Base-by-base conservation (phyloP, 2,329 filamentous ascomycete species). In the Diaporthe amygdali region DNA sequence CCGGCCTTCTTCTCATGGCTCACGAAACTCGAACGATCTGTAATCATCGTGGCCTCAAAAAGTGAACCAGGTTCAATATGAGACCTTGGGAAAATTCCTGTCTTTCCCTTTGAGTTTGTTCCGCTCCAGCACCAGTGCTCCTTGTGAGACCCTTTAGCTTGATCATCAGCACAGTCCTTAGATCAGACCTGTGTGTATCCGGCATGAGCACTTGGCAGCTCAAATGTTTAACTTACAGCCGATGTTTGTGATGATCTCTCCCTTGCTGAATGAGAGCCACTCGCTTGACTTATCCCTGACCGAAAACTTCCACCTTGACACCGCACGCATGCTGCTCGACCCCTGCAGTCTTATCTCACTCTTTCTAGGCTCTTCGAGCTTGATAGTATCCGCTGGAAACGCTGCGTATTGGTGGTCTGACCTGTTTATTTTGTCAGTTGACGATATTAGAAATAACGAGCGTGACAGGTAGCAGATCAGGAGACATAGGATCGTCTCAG, bases 211-310 rank as follows among this genome's bases (percentile, higher is more conserved):
- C 15, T 27, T 9, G 10, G 10, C 5, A 61, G 55, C 20, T 12
- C 3, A 17, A 17, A 20, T 6, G 17, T 25, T 44, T 9, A 46
- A 84, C 86, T 82, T 76, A 88, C 86, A 89, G 68, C 80, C 81
- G 39, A 89, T 94, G 79, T 91, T 94, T 74, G 86, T 90, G 22
- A 92, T 91, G 3, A 85, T 83, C 70, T 93, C 91, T 27, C 88
- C 89, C 77, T 90, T 91, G 54, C 91, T 89, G 75, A 93, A 87
- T 75, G 82, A 85, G 22, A 90, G 80, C 87, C 88, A 89, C n/a
- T 75, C 77, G 14, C 80, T 81, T 3, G 64, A 75, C 54, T 80
- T 82, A n/a, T 84, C 83, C 71, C 83, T 83, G 27, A 81, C 78
- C 6, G 68, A 68, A 56, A 88, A 89, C 76, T 83, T 88, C 88